phyloP scores from a whole-genome alignment of 2,329 filamentous ascomycete species.

The Ascochyta koolunga region DNA sequence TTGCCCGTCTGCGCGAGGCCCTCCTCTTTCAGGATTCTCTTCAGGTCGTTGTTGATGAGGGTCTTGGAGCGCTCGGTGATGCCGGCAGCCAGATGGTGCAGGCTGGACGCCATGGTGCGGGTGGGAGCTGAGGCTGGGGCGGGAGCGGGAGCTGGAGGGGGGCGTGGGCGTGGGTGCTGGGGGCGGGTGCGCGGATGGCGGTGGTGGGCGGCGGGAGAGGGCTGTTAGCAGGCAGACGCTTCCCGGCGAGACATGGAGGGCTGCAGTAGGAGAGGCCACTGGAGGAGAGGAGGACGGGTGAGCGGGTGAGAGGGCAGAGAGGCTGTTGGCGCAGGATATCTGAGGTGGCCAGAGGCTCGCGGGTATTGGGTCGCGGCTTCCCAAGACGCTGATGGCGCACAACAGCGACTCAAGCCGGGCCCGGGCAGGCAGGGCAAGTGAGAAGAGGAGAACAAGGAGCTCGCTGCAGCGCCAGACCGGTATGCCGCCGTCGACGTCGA shows the following conservation, averaged over 20 bases:
- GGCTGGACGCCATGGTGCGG: conserved; percentile 42
- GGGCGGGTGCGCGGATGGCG: conserved; percentile 5
- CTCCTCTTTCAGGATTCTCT: conserved; percentile 76
- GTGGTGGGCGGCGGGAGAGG: conserved; percentile 5
- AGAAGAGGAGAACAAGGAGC: too few species aligned
- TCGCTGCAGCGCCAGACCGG: neutral
- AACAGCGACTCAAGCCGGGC: neutral
- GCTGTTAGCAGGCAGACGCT: conserved; percentile 20
- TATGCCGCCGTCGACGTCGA: conserved; percentile 18
- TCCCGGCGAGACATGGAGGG: conserved; percentile 13
- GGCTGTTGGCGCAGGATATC: conserved; percentile 17
- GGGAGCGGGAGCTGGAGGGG: neutral
- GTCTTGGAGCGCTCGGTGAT: conserved; percentile 58
- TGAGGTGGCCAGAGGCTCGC: conserved; percentile 16
- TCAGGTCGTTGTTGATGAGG: conserved; percentile 70
- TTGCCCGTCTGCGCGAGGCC: conserved; percentile 74
- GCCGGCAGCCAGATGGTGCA: conserved; percentile 49
- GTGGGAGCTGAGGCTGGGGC: conserved; percentile 2
- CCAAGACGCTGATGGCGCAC: conserved; percentile 6
- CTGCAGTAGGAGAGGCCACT: neutral
- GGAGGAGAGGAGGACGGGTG: conserved; percentile 6
- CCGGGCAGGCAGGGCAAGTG: neutral
- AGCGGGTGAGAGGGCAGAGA: neutral
- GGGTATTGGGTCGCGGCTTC: conserved; percentile 28
- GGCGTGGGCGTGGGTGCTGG: neutral